Evolutionary conservation across 805 yeast genomes (phyloP), one percentile per base, ranked within the genome.

Genomic region (Wickerhamomyces subpelliculosus): DNA sequence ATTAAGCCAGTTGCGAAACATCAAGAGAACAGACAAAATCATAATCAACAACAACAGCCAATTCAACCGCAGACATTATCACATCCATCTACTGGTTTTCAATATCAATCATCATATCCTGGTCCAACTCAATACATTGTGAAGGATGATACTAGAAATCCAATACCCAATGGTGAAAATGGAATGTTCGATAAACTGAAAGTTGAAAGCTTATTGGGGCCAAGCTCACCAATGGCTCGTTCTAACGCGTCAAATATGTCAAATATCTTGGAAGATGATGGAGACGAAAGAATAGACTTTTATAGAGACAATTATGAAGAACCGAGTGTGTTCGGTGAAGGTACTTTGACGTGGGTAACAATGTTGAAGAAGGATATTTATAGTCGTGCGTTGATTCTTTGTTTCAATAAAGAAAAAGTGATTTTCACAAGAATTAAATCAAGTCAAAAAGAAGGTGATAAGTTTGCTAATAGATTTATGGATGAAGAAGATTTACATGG

Each of bases 261-360:
- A n/a, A n/a, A n/a, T n/a, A n/a, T 13, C 16, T 22, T 10, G 14
- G 5, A n/a, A 5, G 29, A 27, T 27, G 21, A n/a, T 4, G 38
- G 34, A 20, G 33, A 43, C 14, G 39, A 41, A 4, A 20, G 24
- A 1, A 39, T 47, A 5, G 47, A 47, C 29, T 47, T 47, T 16
- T 41, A 47, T 27, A 20, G 30, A 3, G 25, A 41, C 14, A 23
- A 21, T 8, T 41, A 35, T 16, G 34, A 30, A 7, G 38, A 17
- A 5, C 32, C 44, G 1, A 38, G 48, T 1, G 27, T 46, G 22
- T 34, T 46, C 1, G 26, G 37, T 9, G 50, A 49, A 16, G 57
- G 57, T 4, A 40, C 48, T 1, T 38, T 54, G 8, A 44, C 55
- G 3, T 54, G 58, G 58, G 49, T 46, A 1, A 42, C 52, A 2